Conservation (phyloP, 768 basidiomycete species). For the Lactifluus pinguis region DNA sequence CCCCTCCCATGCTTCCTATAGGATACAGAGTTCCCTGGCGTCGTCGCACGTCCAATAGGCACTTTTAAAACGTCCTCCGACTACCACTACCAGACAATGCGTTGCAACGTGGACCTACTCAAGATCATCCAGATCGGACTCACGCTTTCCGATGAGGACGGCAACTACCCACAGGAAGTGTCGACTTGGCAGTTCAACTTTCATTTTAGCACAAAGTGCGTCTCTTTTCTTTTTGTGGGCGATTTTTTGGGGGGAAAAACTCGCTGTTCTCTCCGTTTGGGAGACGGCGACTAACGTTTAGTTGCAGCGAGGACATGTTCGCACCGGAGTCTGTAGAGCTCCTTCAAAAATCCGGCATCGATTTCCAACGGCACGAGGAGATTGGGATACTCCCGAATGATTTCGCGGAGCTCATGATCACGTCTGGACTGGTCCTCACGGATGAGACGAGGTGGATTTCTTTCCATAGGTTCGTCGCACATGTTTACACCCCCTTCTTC, state of each 20-base stretch:
- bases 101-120: constrained; percentile 96
- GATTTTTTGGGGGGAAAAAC: background rate
- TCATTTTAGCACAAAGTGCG: constrained; percentile 80
- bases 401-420: constrained; percentile 96
- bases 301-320: constrained; percentile 88
- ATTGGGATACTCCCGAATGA: constrained; percentile 87
- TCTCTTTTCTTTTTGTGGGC: background rate
- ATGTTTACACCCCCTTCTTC: background rate
- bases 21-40: constrained; percentile 99
- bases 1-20: constrained; percentile 30
- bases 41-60: constrained; percentile 95
- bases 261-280: background rate
- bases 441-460: constrained; percentile 94
- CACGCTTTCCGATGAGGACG: constrained; percentile 89
- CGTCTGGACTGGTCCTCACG: constrained; percentile 84
- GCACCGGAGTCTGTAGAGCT: constrained; percentile 96
- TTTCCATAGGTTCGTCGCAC: constrained; percentile 77
- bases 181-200: constrained; percentile 99
- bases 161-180: constrained; percentile 80
- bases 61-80: constrained; percentile 94
- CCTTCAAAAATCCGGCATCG: constrained; percentile 89
- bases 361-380: constrained; percentile 89
- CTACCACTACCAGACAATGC: constrained; percentile 99
- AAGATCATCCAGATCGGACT: constrained; percentile 97
- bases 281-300: background rate